phyloP scores from a whole-genome alignment of 345 rosid genomes.

The Brassica napus region DNA sequence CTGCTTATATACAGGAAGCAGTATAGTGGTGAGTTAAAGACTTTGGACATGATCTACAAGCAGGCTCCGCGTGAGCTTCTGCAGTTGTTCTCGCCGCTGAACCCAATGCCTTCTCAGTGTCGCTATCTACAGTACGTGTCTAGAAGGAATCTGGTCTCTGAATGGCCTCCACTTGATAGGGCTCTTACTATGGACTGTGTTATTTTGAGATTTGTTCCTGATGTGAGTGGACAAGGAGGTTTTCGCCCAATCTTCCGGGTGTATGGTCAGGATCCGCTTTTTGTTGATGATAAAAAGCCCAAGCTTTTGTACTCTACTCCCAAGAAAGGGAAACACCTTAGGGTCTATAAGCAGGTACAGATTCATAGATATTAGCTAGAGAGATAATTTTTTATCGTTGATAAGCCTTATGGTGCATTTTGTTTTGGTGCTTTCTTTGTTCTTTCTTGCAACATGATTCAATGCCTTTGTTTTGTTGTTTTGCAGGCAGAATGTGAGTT shows the following conservation, averaged over 20 bases:
- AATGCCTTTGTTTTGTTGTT: not conserved
- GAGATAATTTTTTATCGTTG: not conserved
- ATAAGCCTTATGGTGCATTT: constrained; percentile 2
- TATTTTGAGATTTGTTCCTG: constrained; percentile 74
- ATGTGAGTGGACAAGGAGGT: constrained; percentile 73
- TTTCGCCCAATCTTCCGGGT: constrained; percentile 82
- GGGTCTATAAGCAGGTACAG: constrained; percentile 79
- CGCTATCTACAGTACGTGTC: constrained; percentile 89
- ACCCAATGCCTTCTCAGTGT: constrained; percentile 85
- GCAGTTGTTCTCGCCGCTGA: constrained; percentile 69
- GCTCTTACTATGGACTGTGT: constrained; percentile 88
- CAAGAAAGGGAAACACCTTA: constrained; percentile 59
- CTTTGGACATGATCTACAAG: constrained; percentile 88
- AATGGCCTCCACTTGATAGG: constrained; percentile 96
- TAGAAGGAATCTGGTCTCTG: constrained; percentile 79
- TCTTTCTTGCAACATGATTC: not conserved
- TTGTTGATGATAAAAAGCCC: constrained; percentile 56
- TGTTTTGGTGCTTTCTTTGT: not conserved
- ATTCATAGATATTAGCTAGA: not conserved
- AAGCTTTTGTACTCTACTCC: constrained; percentile 65
- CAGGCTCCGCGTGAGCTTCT: constrained; percentile 92
- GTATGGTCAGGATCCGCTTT: constrained; percentile 84
- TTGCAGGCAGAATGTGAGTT: constrained; percentile 83
- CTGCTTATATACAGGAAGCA: constrained; percentile 82
- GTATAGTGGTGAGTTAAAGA: constrained; percentile 80